phyloP scores from a whole-genome alignment of 495 filamentous ascomycete genomes.

The Aspergillus baeticus region DNA sequence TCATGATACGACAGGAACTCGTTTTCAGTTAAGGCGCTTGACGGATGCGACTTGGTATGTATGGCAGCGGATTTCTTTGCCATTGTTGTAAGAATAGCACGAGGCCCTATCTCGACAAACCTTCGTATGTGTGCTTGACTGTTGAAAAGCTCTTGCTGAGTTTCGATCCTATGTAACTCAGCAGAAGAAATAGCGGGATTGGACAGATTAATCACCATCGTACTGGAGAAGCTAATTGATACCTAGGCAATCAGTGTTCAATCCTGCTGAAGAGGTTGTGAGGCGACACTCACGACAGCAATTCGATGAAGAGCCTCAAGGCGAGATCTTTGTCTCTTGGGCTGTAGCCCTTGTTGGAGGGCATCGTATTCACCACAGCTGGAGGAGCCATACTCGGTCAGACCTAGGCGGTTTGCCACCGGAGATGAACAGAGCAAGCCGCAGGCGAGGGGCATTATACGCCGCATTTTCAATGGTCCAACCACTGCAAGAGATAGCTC shows the following conservation, averaged over 20 bases:
- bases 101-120: conserved; percentile 95
- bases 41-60: conserved; percentile 85
- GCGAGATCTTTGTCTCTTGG: conserved; percentile 11
- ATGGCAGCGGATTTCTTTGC: conserved; percentile 89
- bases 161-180: conserved; percentile 66
- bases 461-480: too few relatives aligned
- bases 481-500: too few relatives aligned
- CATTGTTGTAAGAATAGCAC: conserved; percentile 95
- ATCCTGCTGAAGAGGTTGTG: not conserved
- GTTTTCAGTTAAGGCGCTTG: conserved; percentile 1
- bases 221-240: conserved; percentile 97
- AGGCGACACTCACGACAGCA: conserved; percentile 24
- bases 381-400: conserved; percentile 1
- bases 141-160: conserved; percentile 69
- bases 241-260: conserved; percentile 33
- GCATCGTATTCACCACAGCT: not conserved
- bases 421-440: too few relatives aligned
- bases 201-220: conserved; percentile 56
- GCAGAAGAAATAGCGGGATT: not conserved
- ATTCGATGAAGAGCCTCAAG: conserved; percentile 23
- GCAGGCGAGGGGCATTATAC: too few relatives aligned
- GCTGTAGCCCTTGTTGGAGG: not conserved
- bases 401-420: too few relatives aligned
- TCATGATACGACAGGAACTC: conserved; percentile 21
- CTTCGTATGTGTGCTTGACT: conserved; percentile 75